A percentile compares a stretch with the other conserved stretches of the same genome.
These are phyloP conservation scores for Cucurbita ficifolia DNA, from an alignment of 306 rosid genomes.

Conservation along the genomic window DNA sequence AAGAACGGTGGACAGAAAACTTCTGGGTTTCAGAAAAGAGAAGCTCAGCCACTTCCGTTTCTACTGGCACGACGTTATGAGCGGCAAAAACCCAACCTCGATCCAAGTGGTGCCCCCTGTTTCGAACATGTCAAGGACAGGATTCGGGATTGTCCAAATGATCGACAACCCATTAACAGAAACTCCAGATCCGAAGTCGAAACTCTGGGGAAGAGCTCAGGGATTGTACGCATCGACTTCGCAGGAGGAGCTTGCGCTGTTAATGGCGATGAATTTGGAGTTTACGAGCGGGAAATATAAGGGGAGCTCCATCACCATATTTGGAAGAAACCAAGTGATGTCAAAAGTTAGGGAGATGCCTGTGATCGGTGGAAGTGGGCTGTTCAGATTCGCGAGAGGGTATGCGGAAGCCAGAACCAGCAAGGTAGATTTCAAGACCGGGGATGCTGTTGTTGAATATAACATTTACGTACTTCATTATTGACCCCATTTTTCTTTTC, in stretches of 20 bases:
- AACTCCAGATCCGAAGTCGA: conserved; percentile 17
- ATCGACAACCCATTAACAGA: conserved; percentile 22
- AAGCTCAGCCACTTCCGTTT: conserved; percentile 36
- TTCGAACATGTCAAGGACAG: conserved; percentile 6
- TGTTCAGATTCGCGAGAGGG: conserved; percentile 59
- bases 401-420: conserved; percentile 41
- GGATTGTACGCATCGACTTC: conserved; percentile 47
- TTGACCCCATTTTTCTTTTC: background rate
- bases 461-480: conserved; percentile 33
- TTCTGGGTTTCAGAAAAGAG: conserved; percentile 19
- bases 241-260: conserved; percentile 15
- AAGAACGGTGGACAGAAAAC: conserved; percentile 9
- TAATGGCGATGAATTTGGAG: conserved; percentile 61
- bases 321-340: conserved; percentile 48
- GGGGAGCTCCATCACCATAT: conserved; percentile 47
- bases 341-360: conserved; percentile 57
- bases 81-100: conserved; percentile 16
- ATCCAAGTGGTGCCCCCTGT: conserved; percentile 11
- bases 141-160: conserved; percentile 13
- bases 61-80: conserved; percentile 31
- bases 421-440: conserved; percentile 1
- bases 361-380: conserved; percentile 66
- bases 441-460: conserved; percentile 47
- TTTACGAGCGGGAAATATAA: conserved; percentile 49
- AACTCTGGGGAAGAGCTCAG: conserved; percentile 26